Evolutionary conservation across 495 filamentous ascomycete genomes (phyloP).

Genomic region (Penicillium ucsense): DNA sequence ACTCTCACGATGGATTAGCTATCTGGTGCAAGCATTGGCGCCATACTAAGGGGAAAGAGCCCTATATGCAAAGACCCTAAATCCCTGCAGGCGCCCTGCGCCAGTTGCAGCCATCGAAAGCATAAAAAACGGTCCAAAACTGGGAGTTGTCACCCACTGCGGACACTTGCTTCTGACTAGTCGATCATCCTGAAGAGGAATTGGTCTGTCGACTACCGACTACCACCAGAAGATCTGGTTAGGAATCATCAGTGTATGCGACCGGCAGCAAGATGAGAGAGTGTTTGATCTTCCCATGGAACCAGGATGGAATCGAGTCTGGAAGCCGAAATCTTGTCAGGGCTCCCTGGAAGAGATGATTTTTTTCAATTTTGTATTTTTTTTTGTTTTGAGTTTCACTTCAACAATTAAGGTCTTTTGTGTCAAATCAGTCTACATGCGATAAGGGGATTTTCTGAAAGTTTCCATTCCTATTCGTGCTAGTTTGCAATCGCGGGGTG

Average conservation of each 20-base stretch:
- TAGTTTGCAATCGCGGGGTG: not conserved
- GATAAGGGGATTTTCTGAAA: too few species aligned
- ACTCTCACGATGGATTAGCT: slow-evolving; percentile 1
- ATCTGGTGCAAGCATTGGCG: not conserved
- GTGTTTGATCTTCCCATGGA: too few species aligned
- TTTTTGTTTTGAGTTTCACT: not conserved
- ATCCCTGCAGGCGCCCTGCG: not conserved
- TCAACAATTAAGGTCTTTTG: too few species aligned
- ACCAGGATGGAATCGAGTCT: too few species aligned
- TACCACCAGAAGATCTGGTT: not conserved
- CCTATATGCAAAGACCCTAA: not conserved
- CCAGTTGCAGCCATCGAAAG: slow-evolving; percentile 1
- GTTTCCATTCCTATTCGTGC: too few species aligned
- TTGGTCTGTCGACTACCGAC: not conserved
- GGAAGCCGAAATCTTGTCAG: not conserved
- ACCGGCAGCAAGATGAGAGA: too few species aligned
- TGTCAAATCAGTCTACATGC: too few species aligned
- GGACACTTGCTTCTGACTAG: slow-evolving; percentile 2
- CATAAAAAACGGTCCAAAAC: not conserved
- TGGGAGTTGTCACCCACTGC: not conserved
- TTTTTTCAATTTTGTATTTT: not conserved
- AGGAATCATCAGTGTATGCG: not conserved
- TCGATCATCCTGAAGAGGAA: not conserved
- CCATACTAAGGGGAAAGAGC: not conserved
- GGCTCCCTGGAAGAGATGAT: slow-evolving; percentile 1